Base-by-base conservation (phyloP, 1,139 yeast species). In the Geotrichum cucujoidarum region DNA sequence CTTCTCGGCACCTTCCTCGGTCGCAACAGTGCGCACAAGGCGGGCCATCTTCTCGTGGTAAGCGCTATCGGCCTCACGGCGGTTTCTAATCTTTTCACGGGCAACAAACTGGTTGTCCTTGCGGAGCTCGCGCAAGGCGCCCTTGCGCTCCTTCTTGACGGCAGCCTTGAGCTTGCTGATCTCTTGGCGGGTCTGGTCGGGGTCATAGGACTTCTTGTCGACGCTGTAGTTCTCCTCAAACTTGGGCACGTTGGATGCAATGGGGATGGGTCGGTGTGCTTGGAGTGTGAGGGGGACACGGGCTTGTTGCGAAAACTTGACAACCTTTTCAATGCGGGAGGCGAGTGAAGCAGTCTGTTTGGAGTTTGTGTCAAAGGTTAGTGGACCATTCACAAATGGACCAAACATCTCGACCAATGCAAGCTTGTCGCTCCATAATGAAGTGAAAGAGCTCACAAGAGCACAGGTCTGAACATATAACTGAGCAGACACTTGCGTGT, bases 181-280 rank as follows among this genome's bases (percentile, higher is more conserved):
- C 65, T 92, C 97, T 58, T 83, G 87, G 66, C 95, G 78, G 53
- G 83, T 81, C 57, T 81, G 75, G 64, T 90, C 85, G 49, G 83
- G 77, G 64, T 90, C 97, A 66, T 89, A 86, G 13, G 95, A 85
- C 69, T 86, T 88, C 78, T 83, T 86, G 63, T 88, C 97, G 52
- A 97, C 95, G 70, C 89, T 90, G 77, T 83, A 94, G 72, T 89
- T 88, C 62, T 88, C 97, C 68, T 90, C 97, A 63, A 85, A 94
- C 68, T 86, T 83, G 56, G 99, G 99, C 38, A 90, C 84, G 62
- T 76, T 77, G 1, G 95, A 78, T 43, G 92, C 83, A 60, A 94
- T 84, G 3, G 96, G 85, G 50, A 92, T 66, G 30, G 95, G 88
- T 61, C 78, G 80, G 69, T 90, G 97, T n/a, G 78, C 71, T 69